Evolutionary conservation across 2,329 filamentous ascomycete genomes (phyloP), one percentile per base, ranked within the genome.

Genomic region (Phialophora chinensis): DNA sequence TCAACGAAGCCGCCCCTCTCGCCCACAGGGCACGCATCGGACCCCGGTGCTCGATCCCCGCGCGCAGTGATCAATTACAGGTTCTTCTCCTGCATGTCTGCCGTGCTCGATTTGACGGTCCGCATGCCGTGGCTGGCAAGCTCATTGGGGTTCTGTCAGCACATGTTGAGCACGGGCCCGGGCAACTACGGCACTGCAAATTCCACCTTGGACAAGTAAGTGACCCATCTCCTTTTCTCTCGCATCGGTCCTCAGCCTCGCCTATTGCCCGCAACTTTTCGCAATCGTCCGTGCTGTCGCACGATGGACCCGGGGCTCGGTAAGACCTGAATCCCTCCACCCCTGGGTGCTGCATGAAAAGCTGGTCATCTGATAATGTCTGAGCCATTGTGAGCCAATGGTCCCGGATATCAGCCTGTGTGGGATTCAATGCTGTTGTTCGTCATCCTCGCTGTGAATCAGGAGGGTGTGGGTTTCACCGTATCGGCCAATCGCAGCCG

Each of bases 41-140:
- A 76, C 72, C 38, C 73, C 77, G 73, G 71, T 75, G 65, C 68
- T 71, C 74, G 70, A 68, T 52, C 56, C 71, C 78, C 75, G 68
- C 85, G 84, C 66, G 90, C 92, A 61, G 85, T 97, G 72, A 80
- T 95, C 67, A 85, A 86, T 71, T 97, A 95, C 84, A 87, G 86
- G 73, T 77, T 92, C 60, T 97, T 91, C 88, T 83, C 88, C 73
- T 91, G 91, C 79, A 77, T 90, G 64, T 88, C 88, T 69, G 88
- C 87, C 77, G 79, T 96, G 69, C 80, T 93, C 72, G 88, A 93
- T 82, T 79, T 97, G 75, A 84, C 90, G 72, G 79, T 82, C 71
- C 91, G 92, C 78, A 96, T 97, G 92, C 94, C 94, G 70, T 98
- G 94, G 94, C 85, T 97, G 64, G 85, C 84, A 75, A 92, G 92